These are phyloP conservation scores for Collariella sp. DNA, from an alignment of 495 filamentous ascomycete genomes.

Conservation along the genomic window DNA sequence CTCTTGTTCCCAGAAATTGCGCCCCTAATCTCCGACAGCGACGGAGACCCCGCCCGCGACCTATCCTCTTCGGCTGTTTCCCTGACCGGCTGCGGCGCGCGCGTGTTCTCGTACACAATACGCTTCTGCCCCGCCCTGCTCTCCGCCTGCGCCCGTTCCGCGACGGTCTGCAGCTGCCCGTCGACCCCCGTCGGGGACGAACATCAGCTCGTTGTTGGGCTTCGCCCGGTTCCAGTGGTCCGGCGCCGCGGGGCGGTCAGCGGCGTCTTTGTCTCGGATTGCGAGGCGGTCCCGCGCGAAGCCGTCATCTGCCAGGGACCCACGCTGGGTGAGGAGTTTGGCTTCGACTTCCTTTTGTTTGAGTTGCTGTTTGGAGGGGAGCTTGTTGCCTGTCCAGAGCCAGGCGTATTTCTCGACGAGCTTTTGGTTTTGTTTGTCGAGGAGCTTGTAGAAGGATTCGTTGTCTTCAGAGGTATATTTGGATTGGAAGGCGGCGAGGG, in stretches of 20 bases:
- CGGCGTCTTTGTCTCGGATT: slow-evolving; percentile 50
- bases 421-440: slow-evolving; percentile 87
- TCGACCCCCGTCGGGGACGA: slow-evolving; percentile 66
- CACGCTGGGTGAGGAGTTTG: slow-evolving; percentile 46
- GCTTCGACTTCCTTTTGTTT: slow-evolving; percentile 63
- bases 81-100: slow-evolving; percentile 46
- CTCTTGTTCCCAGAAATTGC: slow-evolving; percentile 73
- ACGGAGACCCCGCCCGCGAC: slow-evolving; percentile 60
- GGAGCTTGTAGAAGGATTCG: slow-evolving; percentile 82
- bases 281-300: slow-evolving; percentile 46
- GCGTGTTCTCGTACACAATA: slow-evolving; percentile 78
- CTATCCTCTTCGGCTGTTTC: slow-evolving; percentile 17
- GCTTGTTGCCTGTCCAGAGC: slow-evolving; percentile 81
- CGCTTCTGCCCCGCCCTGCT: slow-evolving; percentile 67
- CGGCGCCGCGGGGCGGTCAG: slow-evolving; percentile 63
- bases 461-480: slow-evolving; percentile 97
- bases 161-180: slow-evolving; percentile 54
- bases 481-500: slow-evolving; percentile 74
- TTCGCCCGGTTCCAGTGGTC: slow-evolving; percentile 59
- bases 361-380: slow-evolving; percentile 77
- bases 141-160: slow-evolving; percentile 57
- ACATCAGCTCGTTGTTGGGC: slow-evolving; percentile 85
- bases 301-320: slow-evolving; percentile 34
- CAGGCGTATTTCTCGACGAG: slow-evolving; percentile 73
- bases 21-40: slow-evolving; percentile 73